Percentiles rank a stretch among this genome's conserved stretches.
These are phyloP conservation scores for Didymella exigua DNA, from an alignment of 2,329 filamentous ascomycete species.

Conservation along the genomic window DNA sequence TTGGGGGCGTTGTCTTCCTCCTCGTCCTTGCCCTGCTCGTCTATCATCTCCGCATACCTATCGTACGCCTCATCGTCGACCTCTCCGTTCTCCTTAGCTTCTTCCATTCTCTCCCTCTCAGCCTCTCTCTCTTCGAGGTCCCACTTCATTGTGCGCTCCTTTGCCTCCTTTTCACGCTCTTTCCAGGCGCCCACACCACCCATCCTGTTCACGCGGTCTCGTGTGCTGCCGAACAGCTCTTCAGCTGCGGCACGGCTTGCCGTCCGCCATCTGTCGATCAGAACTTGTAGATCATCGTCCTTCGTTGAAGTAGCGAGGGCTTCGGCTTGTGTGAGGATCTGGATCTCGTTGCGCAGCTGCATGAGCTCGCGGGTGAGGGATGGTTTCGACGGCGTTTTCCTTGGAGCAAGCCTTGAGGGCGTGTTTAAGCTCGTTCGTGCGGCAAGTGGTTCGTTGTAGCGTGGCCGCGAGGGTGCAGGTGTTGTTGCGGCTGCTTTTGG, in stretches of 20 bases:
- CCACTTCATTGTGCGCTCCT: constrained; percentile 45
- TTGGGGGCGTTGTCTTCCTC: constrained; percentile 39
- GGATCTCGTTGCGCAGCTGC: constrained; percentile 47
- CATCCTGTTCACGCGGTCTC: constrained; percentile 66
- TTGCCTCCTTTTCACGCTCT: constrained; percentile 43
- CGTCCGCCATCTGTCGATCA: constrained; percentile 66
- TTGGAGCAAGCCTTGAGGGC: constrained; percentile 16
- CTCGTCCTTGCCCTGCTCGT: constrained; percentile 50
- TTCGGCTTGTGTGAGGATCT: constrained; percentile 51
- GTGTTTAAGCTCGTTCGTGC: constrained; percentile 19
- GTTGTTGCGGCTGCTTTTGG: background rate
- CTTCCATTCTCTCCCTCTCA: constrained; percentile 53
- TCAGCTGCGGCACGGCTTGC: constrained; percentile 69
- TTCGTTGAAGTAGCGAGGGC: constrained; percentile 42
- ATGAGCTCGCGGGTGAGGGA: constrained; percentile 41
- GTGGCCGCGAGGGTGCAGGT: constrained; percentile 10
- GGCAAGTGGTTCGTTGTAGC: constrained; percentile 20
- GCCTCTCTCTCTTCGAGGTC: constrained; percentile 44
- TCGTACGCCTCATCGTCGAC: constrained; percentile 57
- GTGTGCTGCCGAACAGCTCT: constrained; percentile 66
- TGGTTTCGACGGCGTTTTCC: constrained; percentile 29
- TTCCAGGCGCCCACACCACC: constrained; percentile 66
- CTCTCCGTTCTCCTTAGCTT: constrained; percentile 42
- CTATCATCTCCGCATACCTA: constrained; percentile 49
- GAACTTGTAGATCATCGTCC: constrained; percentile 61